Base-by-base conservation (phyloP, 2,329 filamentous ascomycete genomes). In the Juglanconis juglandina region DNA sequence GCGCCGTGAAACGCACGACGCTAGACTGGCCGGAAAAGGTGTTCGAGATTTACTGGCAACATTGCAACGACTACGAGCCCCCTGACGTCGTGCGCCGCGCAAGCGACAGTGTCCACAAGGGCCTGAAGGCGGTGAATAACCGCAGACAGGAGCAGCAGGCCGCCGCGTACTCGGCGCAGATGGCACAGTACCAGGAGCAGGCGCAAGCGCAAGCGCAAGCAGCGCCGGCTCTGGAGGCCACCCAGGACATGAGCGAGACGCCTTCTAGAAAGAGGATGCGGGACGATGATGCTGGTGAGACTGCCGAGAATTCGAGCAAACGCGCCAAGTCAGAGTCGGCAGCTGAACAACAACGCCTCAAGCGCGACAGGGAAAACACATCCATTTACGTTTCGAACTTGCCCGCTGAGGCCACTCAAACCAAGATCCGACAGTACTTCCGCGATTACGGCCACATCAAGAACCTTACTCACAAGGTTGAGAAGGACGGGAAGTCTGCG, bases 1-100 rank as follows among this genome's bases (percentile, higher is more conserved):
- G 90, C 59, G 94, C 90, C 8, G 82, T 87, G 13, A 75, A 79
- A 49, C 79, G 83, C 30, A 79, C 80, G 50, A 83, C 81, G 3
- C 75, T 95, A 17, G 90, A 95, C 70, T 90, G 87, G 83, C 90
- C 91, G 0, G 90, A 93, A 69, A 87, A 86, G 67, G 78, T 93
- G 37, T 77, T 93, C 66, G 87, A 91, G 58, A 81, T 92, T 50
- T 93, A 90, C 67, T 74, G 88, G 50, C 85, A 87, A 62, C 90
- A 94, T 71, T 96, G 93, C 71, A 92, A 96, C 72, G 91, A 96
- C 68, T 93, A 96, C 68, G 94, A 97, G 73, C 85, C 87, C 58
- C 87, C 91, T 1, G 81, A 89, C 33, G 87, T 87, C 53, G 80
- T 97, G 7, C 88, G 92, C 58, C 81, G 82, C 65, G 91, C 90